Base-by-base conservation (phyloP, 306 rosid species). In the Cucurbita ficifolia region DNA sequence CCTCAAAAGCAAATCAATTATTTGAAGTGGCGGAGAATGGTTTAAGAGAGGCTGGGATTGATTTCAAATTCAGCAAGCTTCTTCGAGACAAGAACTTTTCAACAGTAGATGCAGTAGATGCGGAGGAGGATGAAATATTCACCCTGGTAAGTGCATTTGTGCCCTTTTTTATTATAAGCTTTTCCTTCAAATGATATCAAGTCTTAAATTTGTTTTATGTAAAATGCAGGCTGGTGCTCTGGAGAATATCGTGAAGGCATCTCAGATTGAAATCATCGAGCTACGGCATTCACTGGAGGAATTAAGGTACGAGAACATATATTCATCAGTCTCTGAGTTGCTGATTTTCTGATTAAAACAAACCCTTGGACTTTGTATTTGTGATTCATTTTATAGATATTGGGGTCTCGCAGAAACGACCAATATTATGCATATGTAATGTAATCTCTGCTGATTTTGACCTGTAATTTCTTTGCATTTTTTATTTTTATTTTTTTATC, bases 231-330 rank as follows among this genome's bases (percentile, higher is more conserved):
- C 99, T 74, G 92, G 92, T 80, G 96, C 99, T 65, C 78, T 94
- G 87, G 97, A 94, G 90, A 76, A 91, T 81, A 92, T 94, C 48
- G 97, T 94, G 8, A 91, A 89, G 88, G 87, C 85, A 42, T 91
- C 99, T 77, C 99, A 94, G 85, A 83, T 91, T 77, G 99, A 94
- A 85, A 94, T 94, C 80, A 89, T 91, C 67, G 97, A 91, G 38
- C 88, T 94, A 62, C 92, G 82, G 76, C 96, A 91, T 82, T 78
- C 88, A 51, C 87, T 77, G 78, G 94, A 82, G 42, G 92, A 86
- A 76, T 76, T 91, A 79, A 89, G 96, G 97, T 94, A 88, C 73
- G 61, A 51, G 33, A 9, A 10, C 16, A 19, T 12, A 42, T 43
- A 43, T 65, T 17, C 36, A 65, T 35, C 12, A 42, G 24, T 48